Evolutionary conservation across 78 protist species (phyloP).

Genomic region (Pigoraptor vietnamica): DNA sequence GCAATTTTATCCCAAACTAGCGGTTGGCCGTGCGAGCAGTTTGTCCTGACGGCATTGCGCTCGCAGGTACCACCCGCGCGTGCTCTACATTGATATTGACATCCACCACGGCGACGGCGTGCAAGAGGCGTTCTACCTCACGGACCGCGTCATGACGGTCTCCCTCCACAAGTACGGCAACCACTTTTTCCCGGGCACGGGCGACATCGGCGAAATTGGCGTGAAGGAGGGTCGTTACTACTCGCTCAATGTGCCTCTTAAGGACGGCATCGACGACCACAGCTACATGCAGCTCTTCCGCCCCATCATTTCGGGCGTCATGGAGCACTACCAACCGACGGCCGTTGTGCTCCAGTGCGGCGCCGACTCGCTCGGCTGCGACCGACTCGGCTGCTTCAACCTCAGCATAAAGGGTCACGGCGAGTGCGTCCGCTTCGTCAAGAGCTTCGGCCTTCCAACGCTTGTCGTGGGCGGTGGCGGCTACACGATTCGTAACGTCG

Average conservation of each 20-base stretch:
- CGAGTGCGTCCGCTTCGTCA: conserved; percentile 76
- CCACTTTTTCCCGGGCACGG: conserved; percentile 98
- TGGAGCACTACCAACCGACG: conserved; percentile 67
- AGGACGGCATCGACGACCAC: conserved; percentile 95
- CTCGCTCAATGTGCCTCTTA: conserved; percentile 93
- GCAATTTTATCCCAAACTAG: too few relatives aligned
- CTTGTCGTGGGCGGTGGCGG: conserved; percentile 99
- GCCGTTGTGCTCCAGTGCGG: conserved; percentile 92
- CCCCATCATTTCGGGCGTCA: conserved; percentile 53
- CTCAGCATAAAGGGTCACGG: conserved; percentile 84
- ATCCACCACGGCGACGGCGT: conserved; percentile 98
- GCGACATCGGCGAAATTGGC: conserved; percentile 51
- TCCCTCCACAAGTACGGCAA: conserved; percentile 95
- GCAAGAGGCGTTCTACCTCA: conserved; percentile 88
- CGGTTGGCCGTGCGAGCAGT: too few relatives aligned
- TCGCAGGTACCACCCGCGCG: conserved; percentile 63
- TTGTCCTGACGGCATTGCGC: not conserved
- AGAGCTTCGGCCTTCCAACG: conserved; percentile 75
- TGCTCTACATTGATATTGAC: conserved; percentile 97
- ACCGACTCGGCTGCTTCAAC: conserved; percentile 97
- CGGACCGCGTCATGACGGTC: conserved; percentile 93
- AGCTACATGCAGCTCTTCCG: conserved; percentile 77
- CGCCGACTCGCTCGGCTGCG: conserved; percentile 96
- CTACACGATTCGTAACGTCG: conserved; percentile 95
- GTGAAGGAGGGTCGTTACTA: conserved; percentile 34